A percentile compares a stretch with the other conserved stretches of the same genome.
phyloP scores from a whole-genome alignment of 73 alveolate genomes.

The Urostyla sp. region DNA sequence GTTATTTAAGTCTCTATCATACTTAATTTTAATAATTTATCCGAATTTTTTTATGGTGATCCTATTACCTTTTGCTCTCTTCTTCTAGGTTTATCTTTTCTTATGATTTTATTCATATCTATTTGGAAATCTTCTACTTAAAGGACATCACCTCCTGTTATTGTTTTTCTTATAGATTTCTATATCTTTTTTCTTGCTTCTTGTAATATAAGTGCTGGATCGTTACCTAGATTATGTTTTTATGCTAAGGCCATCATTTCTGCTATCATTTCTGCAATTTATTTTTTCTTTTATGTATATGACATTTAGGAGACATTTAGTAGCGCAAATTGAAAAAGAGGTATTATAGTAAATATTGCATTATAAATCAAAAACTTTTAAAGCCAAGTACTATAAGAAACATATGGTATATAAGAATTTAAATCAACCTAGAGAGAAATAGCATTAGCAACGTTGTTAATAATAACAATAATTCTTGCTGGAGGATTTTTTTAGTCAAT shows the following conservation, averaged over 20 bases:
- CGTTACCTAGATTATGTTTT: background rate
- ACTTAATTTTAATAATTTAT: background rate
- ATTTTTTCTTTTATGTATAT: background rate
- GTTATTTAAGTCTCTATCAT: background rate
- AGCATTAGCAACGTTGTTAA: background rate
- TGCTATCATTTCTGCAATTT: background rate
- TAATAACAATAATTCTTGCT: constrained; percentile 7
- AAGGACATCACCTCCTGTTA: constrained; percentile 42
- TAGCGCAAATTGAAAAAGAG: constrained; percentile 10
- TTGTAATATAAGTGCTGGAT: constrained; percentile 10
- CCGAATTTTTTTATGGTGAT: background rate
- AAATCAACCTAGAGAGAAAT: constrained; percentile 10
- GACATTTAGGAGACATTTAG: background rate
- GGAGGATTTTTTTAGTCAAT: constrained; percentile 17
- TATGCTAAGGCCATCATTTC: constrained; percentile 24
- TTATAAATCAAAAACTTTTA: constrained; percentile 19
- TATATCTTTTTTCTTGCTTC: constrained; percentile 9
- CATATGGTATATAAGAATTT: constrained; percentile 17
- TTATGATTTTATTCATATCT: constrained; percentile 24
- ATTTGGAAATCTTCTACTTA: constrained; percentile 29
- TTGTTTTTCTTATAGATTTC: constrained; percentile 8
- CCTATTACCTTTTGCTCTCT: background rate
- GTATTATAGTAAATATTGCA: background rate
- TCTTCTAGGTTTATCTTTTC: background rate
- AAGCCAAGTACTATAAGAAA: constrained; percentile 18